Conservation (phyloP, 495 filamentous ascomycete genomes). For the Talaromyces trachyspermus region DNA sequence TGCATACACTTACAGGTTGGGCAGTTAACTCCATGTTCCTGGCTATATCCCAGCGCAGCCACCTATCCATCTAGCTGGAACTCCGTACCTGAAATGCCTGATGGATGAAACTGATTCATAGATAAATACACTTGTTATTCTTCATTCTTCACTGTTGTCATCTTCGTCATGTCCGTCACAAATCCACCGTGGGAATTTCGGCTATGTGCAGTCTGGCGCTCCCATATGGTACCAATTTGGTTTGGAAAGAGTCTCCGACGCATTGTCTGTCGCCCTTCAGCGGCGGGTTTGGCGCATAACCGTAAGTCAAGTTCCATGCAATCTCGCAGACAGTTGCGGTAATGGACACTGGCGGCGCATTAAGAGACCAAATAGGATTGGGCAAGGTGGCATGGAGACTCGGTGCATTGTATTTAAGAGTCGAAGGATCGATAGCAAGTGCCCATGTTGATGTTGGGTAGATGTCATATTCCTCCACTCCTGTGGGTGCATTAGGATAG, state of each 20-base stretch:
- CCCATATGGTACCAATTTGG: slow-evolving; percentile 47
- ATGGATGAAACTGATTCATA: too few species aligned
- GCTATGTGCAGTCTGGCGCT: slow-evolving; percentile 53
- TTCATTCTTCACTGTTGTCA: too few species aligned
- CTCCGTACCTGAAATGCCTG: too few species aligned
- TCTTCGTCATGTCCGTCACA: neutral
- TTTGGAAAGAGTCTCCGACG: slow-evolving; percentile 30
- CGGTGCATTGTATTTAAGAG: slow-evolving; percentile 10
- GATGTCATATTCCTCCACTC: slow-evolving; percentile 7
- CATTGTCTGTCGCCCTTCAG: slow-evolving; percentile 24
- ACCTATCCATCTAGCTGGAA: too few species aligned
- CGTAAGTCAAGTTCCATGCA: slow-evolving; percentile 40
- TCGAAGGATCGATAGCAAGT: slow-evolving; percentile 18
- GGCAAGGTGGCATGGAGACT: slow-evolving; percentile 18
- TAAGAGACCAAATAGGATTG: slow-evolving; percentile 42
- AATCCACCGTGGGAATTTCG: slow-evolving; percentile 37
- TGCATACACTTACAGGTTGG: too few species aligned
- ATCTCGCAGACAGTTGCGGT: slow-evolving; percentile 46
- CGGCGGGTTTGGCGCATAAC: slow-evolving; percentile 41
- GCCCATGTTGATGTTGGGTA: slow-evolving; percentile 13
- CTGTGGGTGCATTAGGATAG: slow-evolving; percentile 13
- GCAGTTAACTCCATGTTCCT: too few species aligned
- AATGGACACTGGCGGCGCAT: slow-evolving; percentile 40
- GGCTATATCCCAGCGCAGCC: too few species aligned
- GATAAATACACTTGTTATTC: too few species aligned